Conservation (phyloP, 148 eudicot genomes). For the Beta vulgaris region DNA sequence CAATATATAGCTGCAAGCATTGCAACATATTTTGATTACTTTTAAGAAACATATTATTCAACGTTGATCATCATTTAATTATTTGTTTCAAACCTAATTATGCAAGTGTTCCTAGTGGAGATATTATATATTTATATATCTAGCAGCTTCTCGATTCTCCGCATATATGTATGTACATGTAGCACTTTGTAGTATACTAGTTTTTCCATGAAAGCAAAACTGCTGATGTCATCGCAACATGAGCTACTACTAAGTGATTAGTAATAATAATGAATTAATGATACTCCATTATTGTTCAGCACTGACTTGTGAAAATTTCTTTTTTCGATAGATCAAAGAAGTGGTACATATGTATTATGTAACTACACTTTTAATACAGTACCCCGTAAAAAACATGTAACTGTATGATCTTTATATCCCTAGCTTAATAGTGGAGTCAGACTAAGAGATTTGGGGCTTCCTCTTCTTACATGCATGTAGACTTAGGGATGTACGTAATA, state of each 20-base stretch:
- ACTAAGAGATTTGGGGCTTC: no score
- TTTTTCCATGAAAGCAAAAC: no score
- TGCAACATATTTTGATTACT: background rate
- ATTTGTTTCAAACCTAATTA: background rate
- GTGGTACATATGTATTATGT: no score
- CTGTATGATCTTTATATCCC: no score
- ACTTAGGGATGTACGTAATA: no score
- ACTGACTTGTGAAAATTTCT: no score
- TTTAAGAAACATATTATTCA: slow-evolving; percentile 2
- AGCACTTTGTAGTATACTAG: background rate
- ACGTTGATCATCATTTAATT: background rate
- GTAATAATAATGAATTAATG: background rate
- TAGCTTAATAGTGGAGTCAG: no score
- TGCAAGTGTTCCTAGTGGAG: slow-evolving; percentile 18
- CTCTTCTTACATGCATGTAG: no score
- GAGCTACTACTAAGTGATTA: background rate
- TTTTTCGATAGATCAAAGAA: no score
- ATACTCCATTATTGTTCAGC: no score
- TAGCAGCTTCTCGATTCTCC: slow-evolving; percentile 31
- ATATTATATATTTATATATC: background rate
- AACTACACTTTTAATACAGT: no score
- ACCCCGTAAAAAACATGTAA: no score
- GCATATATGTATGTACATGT: slow-evolving; percentile 14
- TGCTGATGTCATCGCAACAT: slow-evolving; percentile 2
- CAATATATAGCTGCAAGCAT: background rate